Percentiles rank a stretch among this genome's conserved stretches.
These are phyloP conservation scores for Fusarium phyllophilum DNA, from an alignment of 2,329 filamentous ascomycete species.

Conservation along the genomic window DNA sequence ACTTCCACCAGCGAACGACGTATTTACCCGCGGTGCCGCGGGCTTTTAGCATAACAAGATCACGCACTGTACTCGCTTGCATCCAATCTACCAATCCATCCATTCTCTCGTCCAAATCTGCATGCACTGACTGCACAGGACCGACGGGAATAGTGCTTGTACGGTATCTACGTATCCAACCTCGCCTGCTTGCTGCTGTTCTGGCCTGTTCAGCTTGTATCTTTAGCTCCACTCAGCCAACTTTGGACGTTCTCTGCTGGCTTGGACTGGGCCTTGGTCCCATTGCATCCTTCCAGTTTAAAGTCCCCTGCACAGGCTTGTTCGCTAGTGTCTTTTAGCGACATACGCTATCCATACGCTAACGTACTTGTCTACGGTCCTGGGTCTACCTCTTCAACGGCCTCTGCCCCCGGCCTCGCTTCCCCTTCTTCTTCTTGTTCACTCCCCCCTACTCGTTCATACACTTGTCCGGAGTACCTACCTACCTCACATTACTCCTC, in stretches of 20 bases:
- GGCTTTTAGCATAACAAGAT: background rate
- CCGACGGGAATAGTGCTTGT: conserved; percentile 16
- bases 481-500: background rate
- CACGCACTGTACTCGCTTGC: conserved; percentile 25
- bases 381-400: conserved; percentile 41
- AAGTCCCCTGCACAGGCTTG: conserved; percentile 15
- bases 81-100: background rate
- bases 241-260: conserved; percentile 5
- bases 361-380: conserved; percentile 10
- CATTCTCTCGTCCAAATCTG: background rate
- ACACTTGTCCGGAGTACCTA: background rate
- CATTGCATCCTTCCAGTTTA: background rate
- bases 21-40: conserved; percentile 2
- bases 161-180: background rate
- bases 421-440: conserved; percentile 15
- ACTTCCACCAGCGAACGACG: background rate
- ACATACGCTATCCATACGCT: conserved; percentile 28
- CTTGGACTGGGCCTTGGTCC: conserved; percentile 5
- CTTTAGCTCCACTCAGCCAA: conserved; percentile 11
- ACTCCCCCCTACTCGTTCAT: background rate
- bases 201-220: background rate
- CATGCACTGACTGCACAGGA: conserved; percentile 13
- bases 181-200: background rate
- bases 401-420: conserved; percentile 38
- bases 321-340: conserved; percentile 16